Percentiles rank a stretch among this genome's conserved stretches.
Conservation (phyloP, 2,329 filamentous ascomycete genomes). For the Calonectria hongkongensis region DNA sequence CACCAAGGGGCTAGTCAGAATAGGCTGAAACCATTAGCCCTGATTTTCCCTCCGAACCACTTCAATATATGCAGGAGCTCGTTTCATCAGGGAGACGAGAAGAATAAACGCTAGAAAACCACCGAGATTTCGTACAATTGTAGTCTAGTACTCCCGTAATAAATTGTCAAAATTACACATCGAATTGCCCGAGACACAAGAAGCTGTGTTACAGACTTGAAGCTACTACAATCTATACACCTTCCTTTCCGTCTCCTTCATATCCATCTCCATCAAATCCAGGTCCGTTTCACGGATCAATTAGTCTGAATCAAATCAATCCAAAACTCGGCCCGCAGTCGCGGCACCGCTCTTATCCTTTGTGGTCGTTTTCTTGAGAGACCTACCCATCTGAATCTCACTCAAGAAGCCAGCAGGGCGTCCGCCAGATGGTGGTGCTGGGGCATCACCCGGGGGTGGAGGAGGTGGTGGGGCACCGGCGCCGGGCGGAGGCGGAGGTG, state of each 20-base stretch:
- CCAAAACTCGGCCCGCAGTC: slow-evolving; percentile 84
- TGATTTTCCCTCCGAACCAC: slow-evolving; percentile 11
- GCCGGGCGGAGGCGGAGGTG: slow-evolving; percentile 60
- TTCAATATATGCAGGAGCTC: slow-evolving; percentile 24
- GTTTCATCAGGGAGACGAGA: slow-evolving; percentile 22
- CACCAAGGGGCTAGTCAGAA: slow-evolving; percentile 8
- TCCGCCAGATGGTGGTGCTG: slow-evolving; percentile 68
- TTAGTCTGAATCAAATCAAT: slow-evolving; percentile 57
- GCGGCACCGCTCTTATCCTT: slow-evolving; percentile 87
- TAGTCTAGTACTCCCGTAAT: slow-evolving; percentile 26
- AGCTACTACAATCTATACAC: slow-evolving; percentile 23
- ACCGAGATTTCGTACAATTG: slow-evolving; percentile 18
- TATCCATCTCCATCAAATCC: background rate
- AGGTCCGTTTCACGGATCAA: background rate
- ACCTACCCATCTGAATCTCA: slow-evolving; percentile 87
- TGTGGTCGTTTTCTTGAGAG: slow-evolving; percentile 90
- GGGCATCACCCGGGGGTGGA: slow-evolving; percentile 66
- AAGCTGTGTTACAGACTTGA: slow-evolving; percentile 41
- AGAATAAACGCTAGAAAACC: slow-evolving; percentile 12
- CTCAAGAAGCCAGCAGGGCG: slow-evolving; percentile 81
- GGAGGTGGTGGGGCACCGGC: slow-evolving; percentile 63
- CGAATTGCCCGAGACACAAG: slow-evolving; percentile 37
- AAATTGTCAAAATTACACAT: slow-evolving; percentile 42
- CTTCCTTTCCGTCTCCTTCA: slow-evolving; percentile 28
- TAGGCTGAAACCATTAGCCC: slow-evolving; percentile 16